These are phyloP conservation scores for Bipolaris zeicola DNA, from an alignment of 2,329 filamentous ascomycete genomes.

Conservation along the genomic window DNA sequence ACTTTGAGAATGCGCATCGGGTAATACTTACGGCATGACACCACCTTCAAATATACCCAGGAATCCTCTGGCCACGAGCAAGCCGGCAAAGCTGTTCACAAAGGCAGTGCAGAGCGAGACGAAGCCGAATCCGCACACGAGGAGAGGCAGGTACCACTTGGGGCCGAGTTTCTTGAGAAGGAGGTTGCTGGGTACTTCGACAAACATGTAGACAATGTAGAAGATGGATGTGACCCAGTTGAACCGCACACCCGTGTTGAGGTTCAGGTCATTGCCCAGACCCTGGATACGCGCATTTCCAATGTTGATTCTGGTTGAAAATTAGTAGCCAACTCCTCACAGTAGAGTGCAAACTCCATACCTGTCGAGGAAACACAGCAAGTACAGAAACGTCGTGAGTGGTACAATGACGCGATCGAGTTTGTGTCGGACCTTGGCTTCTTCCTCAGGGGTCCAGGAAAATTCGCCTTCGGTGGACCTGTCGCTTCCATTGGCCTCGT, in stretches of 20 bases:
- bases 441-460: slow-evolving; percentile 59
- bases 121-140: slow-evolving; percentile 62
- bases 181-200: slow-evolving; percentile 63
- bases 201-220: slow-evolving; percentile 62
- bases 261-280: slow-evolving; percentile 56
- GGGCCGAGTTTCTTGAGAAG: slow-evolving; percentile 61
- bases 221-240: slow-evolving; percentile 65
- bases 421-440: slow-evolving; percentile 57
- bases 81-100: slow-evolving; percentile 54
- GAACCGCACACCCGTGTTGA: slow-evolving; percentile 56
- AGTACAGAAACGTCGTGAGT: slow-evolving; percentile 59
- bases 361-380: slow-evolving; percentile 58
- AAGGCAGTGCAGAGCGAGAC: slow-evolving; percentile 62
- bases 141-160: slow-evolving; percentile 59
- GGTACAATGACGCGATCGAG: slow-evolving; percentile 61
- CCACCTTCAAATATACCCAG: slow-evolving; percentile 64
- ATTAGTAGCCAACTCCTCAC: slow-evolving; percentile 9
- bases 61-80: slow-evolving; percentile 56
- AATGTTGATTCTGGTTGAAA: slow-evolving; percentile 47
- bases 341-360: slow-evolving; percentile 12
- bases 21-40: slow-evolving; percentile 55
- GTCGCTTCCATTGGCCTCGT: slow-evolving; percentile 36
- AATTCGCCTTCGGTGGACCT: slow-evolving; percentile 40
- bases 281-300: slow-evolving; percentile 64
- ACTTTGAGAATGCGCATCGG: no score